Evolutionary conservation across 2,329 filamentous ascomycete species (phyloP), one percentile per base, ranked within the genome.

Genomic region (Diaporthe citrichinensis): DNA sequence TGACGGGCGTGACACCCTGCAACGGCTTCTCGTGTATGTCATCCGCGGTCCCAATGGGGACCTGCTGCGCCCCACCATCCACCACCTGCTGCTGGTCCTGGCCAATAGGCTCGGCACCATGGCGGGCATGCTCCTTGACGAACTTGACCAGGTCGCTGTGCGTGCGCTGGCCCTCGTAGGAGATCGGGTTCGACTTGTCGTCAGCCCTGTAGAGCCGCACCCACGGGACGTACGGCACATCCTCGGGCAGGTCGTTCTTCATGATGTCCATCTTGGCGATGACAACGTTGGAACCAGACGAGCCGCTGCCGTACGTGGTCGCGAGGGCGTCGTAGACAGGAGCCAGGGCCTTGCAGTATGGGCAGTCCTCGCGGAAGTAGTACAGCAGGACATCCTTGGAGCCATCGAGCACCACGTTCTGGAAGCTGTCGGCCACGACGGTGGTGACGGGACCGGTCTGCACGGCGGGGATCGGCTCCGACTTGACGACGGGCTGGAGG

Each of bases 331-430:
- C 97, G 86, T 98, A 99, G 86, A 98, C 93, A 81, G 97, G 96
- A 73, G 96, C 96, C 78, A 99, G 93, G 85, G 92, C 96, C 92
- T 98, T 98, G 95, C 97, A 99, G 92, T 99, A 97, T 80, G 97
- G 97, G 85, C 97, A 99, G 96, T 97, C 98, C 79, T 97, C 96
- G 76, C 97, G 97, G 88, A 98, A 98, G 89, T 98, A 98, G 90
- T 99, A 97, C 78, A 99, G 87, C 79, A 99, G 92, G 76, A 99
- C 97, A 85, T 99, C 97, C 93, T 98, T 98, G 84, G 93, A 90
- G 85, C 98, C 93, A 84, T 99, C 94, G 74, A 98, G 90, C 82
- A 99, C 96, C 79, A 98, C 87, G 9, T 97, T 91, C 79, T 98
- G 90, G 91, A 98, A 99, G 88, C 91, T 96, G 88, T 98, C 94